Evolutionary conservation across 129 eudicot genomes (phyloP).

Genomic region (Lonicera japonica): DNA sequence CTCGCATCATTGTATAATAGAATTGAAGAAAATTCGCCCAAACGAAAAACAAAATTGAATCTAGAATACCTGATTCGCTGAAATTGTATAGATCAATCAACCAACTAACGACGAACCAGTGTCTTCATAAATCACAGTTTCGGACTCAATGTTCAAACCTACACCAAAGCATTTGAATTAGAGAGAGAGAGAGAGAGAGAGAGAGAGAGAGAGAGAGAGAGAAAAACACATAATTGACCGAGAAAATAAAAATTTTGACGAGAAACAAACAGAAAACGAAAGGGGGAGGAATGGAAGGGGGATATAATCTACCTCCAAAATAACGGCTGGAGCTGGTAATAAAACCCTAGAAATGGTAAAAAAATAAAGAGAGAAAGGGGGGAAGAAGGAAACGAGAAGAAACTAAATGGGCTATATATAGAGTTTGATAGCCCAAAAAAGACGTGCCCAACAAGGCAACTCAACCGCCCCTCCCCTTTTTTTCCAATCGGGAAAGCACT

Average conservation of each 20-base stretch:
- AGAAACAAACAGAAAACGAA: neutral
- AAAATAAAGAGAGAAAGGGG: conserved; percentile 16
- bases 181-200: too few species aligned
- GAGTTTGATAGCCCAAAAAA: conserved; percentile 33
- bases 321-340: neutral
- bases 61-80: neutral
- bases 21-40: neutral
- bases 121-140: too few species aligned
- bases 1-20: too few species aligned
- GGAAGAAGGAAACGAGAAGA: conserved; percentile 19
- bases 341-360: conserved; percentile 17
- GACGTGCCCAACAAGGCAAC: conserved; percentile 71
- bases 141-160: too few species aligned
- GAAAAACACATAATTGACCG: neutral
- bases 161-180: too few species aligned
- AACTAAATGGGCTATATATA: conserved; percentile 46
- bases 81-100: neutral
- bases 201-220: too few species aligned
- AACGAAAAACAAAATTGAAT: neutral
- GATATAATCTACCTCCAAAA: conserved; percentile 8
- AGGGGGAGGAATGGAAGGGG: neutral
- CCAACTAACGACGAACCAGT: too few species aligned
- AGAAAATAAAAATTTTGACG: neutral
- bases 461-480: neutral
- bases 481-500: neutral